Evolutionary conservation across 2,329 filamentous ascomycete genomes (phyloP).

Genomic region (Grosmannia huntii): DNA sequence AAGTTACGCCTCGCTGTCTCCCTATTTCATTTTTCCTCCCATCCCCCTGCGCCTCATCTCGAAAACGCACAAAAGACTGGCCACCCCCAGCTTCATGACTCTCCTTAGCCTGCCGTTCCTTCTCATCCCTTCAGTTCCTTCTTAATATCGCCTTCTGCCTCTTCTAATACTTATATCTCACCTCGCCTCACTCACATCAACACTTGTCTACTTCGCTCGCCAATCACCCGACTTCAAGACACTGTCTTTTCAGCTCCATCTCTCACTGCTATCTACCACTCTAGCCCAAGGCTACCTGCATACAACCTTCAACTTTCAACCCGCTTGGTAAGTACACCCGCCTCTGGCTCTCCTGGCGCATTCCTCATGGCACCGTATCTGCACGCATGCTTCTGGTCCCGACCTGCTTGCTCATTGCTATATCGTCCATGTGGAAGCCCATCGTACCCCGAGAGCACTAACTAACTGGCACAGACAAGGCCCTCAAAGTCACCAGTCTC

Average conservation of each 20-base stretch:
- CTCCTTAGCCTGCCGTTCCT: background rate
- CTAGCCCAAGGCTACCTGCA: background rate
- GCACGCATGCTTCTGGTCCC: too few relatives aligned
- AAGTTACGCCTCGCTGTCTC: conserved; percentile 5
- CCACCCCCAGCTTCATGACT: conserved; percentile 3
- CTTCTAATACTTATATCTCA: background rate
- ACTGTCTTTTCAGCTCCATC: background rate
- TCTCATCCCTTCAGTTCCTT: conserved; percentile 1
- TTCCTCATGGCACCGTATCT: background rate
- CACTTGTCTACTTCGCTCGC: background rate
- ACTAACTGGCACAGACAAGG: background rate
- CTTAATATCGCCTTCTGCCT: background rate
- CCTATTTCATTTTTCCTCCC: background rate
- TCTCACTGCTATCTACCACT: background rate
- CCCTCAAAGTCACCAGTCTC: background rate
- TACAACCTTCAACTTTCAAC: background rate
- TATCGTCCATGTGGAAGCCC: too few relatives aligned
- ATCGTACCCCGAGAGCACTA: background rate
- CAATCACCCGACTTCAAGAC: background rate
- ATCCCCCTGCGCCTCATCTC: conserved; percentile 1
- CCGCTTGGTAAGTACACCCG: background rate
- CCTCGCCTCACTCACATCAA: background rate
- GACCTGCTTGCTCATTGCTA: too few relatives aligned
- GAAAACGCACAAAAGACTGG: conserved; percentile 9
- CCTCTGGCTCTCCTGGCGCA: background rate